Conservation (phyloP, 208 protist genomes). For the Wallacemonas rigidus region DNA sequence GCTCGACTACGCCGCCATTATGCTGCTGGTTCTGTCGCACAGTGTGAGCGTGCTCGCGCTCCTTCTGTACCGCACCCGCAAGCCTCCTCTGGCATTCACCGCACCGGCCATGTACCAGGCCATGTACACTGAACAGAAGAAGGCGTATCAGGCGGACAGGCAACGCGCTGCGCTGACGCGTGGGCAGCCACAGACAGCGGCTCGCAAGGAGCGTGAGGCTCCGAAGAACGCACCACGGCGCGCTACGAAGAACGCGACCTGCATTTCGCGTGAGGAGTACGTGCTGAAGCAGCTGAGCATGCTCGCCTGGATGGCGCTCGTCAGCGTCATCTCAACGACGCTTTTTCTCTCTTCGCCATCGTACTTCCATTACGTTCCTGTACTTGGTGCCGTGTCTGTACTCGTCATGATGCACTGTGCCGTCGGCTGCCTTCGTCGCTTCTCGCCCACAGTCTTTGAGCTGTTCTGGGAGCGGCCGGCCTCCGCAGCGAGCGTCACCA, state of each 20-base stretch:
- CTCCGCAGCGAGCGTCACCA: neutral
- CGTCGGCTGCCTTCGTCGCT: constrained; percentile 15
- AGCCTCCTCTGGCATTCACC: constrained; percentile 39
- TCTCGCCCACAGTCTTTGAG: constrained; percentile 17
- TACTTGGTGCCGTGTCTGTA: constrained; percentile 22
- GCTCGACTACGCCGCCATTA: constrained; percentile 34
- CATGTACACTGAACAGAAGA: constrained; percentile 24
- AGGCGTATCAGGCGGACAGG: constrained; percentile 10
- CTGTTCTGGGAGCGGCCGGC: constrained; percentile 6
- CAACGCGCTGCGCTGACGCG: neutral
- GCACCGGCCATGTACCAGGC: constrained; percentile 19
- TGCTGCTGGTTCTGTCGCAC: constrained; percentile 24
- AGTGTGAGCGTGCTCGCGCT: constrained; percentile 28
- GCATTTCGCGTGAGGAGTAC: constrained; percentile 58
- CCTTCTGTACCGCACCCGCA: constrained; percentile 36
- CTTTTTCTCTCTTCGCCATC: constrained; percentile 27
- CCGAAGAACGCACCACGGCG: constrained; percentile 4
- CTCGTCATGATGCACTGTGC: constrained; percentile 30
- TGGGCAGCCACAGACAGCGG: constrained; percentile 14
- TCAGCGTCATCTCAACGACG: constrained; percentile 12
- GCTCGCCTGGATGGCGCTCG: constrained; percentile 38
- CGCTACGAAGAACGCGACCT: constrained; percentile 25
- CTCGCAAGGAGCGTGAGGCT: constrained; percentile 15
- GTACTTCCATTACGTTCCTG: constrained; percentile 16
- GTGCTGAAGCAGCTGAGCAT: constrained; percentile 56